phyloP scores from a whole-genome alignment of 2,329 filamentous ascomycete genomes.

The Chrysoporthe cubensis region DNA sequence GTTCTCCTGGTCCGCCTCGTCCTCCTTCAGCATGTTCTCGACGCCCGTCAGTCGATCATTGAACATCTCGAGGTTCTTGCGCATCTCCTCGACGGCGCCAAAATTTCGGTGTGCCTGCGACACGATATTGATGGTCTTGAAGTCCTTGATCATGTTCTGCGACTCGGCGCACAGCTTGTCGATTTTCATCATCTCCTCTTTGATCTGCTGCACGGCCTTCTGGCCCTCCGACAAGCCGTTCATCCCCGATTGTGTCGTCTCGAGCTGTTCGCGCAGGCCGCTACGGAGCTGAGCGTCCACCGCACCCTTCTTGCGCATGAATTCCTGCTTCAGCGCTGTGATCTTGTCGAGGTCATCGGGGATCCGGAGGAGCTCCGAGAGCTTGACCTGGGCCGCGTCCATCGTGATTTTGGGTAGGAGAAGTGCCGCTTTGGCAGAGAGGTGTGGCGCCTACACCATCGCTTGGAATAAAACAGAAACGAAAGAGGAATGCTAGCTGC shows the following conservation, averaged over 20 bases:
- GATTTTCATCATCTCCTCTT: slow-evolving; percentile 98
- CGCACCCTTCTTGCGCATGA: slow-evolving; percentile 88
- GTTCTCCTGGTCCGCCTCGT: slow-evolving; percentile 83
- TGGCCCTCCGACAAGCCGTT: slow-evolving; percentile 85
- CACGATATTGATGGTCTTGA: slow-evolving; percentile 87
- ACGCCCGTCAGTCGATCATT: slow-evolving; percentile 75
- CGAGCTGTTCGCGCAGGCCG: slow-evolving; percentile 88
- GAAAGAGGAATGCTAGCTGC: neutral
- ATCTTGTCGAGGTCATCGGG: slow-evolving; percentile 99
- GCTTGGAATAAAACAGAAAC: slow-evolving; percentile 2
- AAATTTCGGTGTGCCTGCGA: slow-evolving; percentile 97
- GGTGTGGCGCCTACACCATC: slow-evolving; percentile 23
- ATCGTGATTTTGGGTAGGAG: slow-evolving; percentile 43
- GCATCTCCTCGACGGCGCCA: slow-evolving; percentile 91
- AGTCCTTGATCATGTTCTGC: slow-evolving; percentile 96
- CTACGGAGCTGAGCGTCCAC: slow-evolving; percentile 89
- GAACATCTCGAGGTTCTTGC: slow-evolving; percentile 85
- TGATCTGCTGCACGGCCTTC: slow-evolving; percentile 88
- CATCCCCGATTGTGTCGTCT: slow-evolving; percentile 94
- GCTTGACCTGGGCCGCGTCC: slow-evolving; percentile 75
- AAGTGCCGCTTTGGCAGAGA: slow-evolving; percentile 20
- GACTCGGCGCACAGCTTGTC: slow-evolving; percentile 97
- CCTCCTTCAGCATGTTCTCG: slow-evolving; percentile 77
- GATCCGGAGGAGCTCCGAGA: slow-evolving; percentile 90
- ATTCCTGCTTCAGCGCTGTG: slow-evolving; percentile 83